A percentile compares a stretch with the other conserved stretches of the same genome.
Evolutionary conservation across 176 grass and related monocot genomes (phyloP).

Genomic region (Cymbopogon citratus): DNA sequence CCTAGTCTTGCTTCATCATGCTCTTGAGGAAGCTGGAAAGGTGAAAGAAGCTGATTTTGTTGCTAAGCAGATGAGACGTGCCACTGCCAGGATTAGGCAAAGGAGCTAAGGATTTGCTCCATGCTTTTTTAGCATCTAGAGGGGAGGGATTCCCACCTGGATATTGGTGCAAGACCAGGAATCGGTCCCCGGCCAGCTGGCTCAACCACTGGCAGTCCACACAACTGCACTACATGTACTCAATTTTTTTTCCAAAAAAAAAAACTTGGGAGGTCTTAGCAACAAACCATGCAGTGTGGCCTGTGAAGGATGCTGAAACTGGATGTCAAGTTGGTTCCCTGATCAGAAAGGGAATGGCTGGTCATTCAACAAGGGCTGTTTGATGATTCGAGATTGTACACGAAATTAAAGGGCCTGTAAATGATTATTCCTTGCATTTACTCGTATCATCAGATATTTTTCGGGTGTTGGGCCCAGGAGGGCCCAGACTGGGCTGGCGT

Average conservation of each 20-base stretch:
- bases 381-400: background rate
- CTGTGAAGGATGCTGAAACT: background rate
- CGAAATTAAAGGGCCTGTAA: slow-evolving; percentile 4
- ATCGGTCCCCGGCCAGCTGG: background rate
- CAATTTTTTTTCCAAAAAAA: background rate
- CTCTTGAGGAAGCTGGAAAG: slow-evolving; percentile 52
- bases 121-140: background rate
- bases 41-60: slow-evolving; percentile 62
- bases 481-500: no score
- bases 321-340: background rate
- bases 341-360: background rate
- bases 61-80: slow-evolving; percentile 60
- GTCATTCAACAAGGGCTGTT: background rate
- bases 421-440: background rate
- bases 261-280: background rate
- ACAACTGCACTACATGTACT: background rate
- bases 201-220: background rate
- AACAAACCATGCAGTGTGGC: background rate
- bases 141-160: background rate
- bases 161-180: background rate
- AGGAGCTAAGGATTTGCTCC: slow-evolving; percentile 8
- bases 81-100: slow-evolving; percentile 30
- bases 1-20: slow-evolving; percentile 53
- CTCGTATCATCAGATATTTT: background rate
- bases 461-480: no score